A percentile compares a stretch with the other conserved stretches of the same genome.
Evolutionary conservation across 257 asterid species (phyloP).

Genomic region (Solanum chmielewskii): DNA sequence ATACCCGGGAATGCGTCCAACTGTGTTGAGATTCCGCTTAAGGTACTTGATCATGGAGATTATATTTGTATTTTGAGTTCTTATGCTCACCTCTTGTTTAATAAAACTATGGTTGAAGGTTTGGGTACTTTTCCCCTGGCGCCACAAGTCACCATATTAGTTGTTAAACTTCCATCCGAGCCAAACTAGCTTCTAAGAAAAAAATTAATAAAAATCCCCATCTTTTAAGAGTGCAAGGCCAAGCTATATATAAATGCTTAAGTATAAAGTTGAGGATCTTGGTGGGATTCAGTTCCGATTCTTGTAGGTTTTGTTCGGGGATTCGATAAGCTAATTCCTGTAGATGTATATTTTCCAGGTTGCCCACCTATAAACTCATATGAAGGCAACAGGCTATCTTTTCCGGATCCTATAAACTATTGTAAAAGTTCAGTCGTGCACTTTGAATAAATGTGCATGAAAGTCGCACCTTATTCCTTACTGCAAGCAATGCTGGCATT

Average conservation of each 20-base stretch:
- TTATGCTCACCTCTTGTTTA: neutral
- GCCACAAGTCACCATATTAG: neutral
- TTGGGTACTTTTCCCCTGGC: neutral
- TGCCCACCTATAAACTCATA: neutral
- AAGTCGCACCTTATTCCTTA: neutral
- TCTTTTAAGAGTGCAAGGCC: neutral
- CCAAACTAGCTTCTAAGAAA: neutral
- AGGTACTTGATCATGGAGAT: slow-evolving; percentile 31
- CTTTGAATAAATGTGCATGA: neutral
- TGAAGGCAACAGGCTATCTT: neutral
- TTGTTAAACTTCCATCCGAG: neutral
- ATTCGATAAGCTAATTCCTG: neutral
- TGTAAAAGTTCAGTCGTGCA: neutral
- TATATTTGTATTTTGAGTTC: neutral
- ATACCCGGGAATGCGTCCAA: slow-evolving; percentile 93
- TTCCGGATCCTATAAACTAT: neutral
- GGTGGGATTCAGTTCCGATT: neutral
- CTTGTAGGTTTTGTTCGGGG: neutral
- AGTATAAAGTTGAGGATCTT: neutral
- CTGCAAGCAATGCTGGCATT: neutral
- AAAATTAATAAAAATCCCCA: neutral
- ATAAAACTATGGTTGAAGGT: neutral
- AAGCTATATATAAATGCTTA: neutral
- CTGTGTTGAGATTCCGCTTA: slow-evolving; percentile 78
- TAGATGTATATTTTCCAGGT: neutral